Conservation (phyloP, 2,329 filamentous ascomycete genomes). For the Cordyceps tenuipes region DNA sequence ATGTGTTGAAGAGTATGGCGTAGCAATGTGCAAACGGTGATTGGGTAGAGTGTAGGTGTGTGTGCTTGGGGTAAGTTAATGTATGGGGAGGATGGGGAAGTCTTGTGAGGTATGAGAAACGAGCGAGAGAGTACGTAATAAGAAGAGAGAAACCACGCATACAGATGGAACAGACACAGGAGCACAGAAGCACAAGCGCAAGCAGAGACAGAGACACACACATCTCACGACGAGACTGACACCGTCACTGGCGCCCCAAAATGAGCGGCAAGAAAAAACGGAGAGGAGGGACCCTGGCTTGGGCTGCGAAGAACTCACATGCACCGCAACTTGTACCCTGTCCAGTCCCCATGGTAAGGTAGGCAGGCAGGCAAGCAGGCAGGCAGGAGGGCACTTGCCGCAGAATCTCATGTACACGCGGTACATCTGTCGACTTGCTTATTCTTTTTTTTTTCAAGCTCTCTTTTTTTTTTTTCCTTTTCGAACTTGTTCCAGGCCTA, state of each 20-base stretch:
- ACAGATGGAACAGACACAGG: not conserved
- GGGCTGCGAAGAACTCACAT: not conserved
- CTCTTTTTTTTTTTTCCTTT: not conserved
- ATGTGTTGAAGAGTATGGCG: not conserved
- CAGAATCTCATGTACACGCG: not conserved
- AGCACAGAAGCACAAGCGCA: not conserved
- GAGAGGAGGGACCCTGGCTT: not conserved
- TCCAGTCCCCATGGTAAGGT: not conserved
- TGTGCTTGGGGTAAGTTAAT: not conserved
- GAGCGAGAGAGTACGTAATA: not conserved
- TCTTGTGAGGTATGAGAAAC: not conserved
- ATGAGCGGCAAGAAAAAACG: not conserved
- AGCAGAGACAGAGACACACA: not conserved
- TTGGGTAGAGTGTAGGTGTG: not conserved
- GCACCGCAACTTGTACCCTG: not conserved
- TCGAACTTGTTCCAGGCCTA: not conserved
- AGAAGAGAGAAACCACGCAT: not conserved
- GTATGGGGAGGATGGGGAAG: not conserved
- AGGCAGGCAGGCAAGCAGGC: not conserved
- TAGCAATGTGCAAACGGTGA: not conserved
- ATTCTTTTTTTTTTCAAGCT: not conserved
- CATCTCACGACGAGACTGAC: conserved; percentile 4
- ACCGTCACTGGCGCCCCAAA: not conserved
- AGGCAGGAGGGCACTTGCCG: not conserved
- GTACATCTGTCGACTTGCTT: not conserved